phyloP scores from a whole-genome alignment of 2,329 filamentous ascomycete species.

The Fusarium longipes region DNA sequence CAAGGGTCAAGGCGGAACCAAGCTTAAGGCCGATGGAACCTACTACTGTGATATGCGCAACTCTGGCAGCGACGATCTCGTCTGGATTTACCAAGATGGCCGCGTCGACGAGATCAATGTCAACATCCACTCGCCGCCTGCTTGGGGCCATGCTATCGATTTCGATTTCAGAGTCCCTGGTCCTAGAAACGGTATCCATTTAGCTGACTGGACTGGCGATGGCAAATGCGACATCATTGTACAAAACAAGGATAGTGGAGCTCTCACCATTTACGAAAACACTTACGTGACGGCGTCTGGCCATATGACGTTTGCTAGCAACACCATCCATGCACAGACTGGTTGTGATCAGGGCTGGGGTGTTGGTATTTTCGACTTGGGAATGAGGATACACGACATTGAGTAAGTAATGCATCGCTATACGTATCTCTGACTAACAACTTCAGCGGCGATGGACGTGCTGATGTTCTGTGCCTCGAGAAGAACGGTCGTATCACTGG shows the following conservation, averaged over 20 bases:
- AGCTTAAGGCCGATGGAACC: background rate
- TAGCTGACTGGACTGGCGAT: background rate
- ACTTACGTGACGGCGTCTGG: background rate
- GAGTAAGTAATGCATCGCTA: background rate
- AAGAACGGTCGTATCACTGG: background rate
- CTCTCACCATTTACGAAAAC: background rate
- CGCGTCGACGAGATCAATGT: background rate
- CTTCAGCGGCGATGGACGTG: background rate
- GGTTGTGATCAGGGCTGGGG: background rate
- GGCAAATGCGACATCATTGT: background rate
- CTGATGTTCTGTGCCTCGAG: background rate
- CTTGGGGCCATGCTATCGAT: background rate
- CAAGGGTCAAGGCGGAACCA: background rate
- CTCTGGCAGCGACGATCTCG: background rate
- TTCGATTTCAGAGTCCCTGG: background rate
- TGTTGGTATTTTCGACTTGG: background rate
- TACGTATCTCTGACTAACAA: background rate
- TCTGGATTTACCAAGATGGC: conserved; percentile 7
- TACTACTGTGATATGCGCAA: conserved; percentile 7
- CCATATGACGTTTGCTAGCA: fast-evolving
- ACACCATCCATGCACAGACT: background rate
- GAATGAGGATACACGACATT: conserved; percentile 2
- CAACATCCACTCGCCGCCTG: background rate
- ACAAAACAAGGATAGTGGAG: background rate
- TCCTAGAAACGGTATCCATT: background rate